Base-by-base conservation (phyloP, 2,329 filamentous ascomycete genomes). In the Colletotrichum gigasporum region DNA sequence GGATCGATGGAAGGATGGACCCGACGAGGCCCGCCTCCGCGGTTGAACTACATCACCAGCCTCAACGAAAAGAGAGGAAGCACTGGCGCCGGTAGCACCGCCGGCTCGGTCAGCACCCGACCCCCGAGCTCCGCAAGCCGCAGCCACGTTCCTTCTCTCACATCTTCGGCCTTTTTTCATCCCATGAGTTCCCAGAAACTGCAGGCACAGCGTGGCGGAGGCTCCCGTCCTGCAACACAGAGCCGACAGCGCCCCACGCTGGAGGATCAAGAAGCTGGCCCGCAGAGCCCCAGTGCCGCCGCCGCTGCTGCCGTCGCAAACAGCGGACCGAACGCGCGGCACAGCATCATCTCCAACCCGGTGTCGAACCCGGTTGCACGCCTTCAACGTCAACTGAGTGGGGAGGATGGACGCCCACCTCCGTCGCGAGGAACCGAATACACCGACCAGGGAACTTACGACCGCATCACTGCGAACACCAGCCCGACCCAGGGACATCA, bases 121-220 rank as follows among this genome's bases (percentile, higher is more conserved):
- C 66, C 66, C 11, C 65, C 64, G 75, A 95, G 90, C 69, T 85
- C 92, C 41, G 84, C 91, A 45, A 94, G 90, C 74, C 87, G 90
- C 72, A 96, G 92, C 41, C 96, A 99, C 82, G 94, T 97, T 18
- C 94, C 96, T 1, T 94, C 91, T 2, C 82, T 99, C 55, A 91
- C 93, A 3, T 94, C 93, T 14, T 91, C 95, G 73, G 95, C 93
- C 56, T 98, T 99, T 80, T 97, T 97, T 74, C 91, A 91, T 20
- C 96, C 96, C 37, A 97, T 99, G 93, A 98, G 94, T 79, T 97
- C 95, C 22, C 94, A 97, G 76, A 91, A 93, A 75, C 83, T 98
- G 52, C 95, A 98, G 79, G 94, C 94, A 57, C 96, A 98, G 78
- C 86, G 95, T 75, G 89, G 89, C 67, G 87, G 90, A 68, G 85